Percentiles rank a stretch among this genome's conserved stretches.
These are phyloP conservation scores for Plenodomus biglobosus DNA, from an alignment of 2,329 filamentous ascomycete genomes.

Conservation along the genomic window DNA sequence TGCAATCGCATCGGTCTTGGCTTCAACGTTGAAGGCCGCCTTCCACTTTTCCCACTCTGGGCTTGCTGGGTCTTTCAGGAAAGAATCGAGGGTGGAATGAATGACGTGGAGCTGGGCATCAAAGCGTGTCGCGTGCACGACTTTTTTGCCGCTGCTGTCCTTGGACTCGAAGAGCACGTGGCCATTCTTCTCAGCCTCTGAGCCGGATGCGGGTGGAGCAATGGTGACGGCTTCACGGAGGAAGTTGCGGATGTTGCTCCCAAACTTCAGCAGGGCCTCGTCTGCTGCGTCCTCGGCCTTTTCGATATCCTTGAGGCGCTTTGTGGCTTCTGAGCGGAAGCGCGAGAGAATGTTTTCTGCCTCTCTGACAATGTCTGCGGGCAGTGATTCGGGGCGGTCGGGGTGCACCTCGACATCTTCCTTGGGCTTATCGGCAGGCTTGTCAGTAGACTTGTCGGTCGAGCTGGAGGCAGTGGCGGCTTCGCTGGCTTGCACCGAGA, in stretches of 20 bases:
- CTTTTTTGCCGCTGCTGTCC: slow-evolving; percentile 82
- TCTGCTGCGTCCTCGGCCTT: slow-evolving; percentile 93
- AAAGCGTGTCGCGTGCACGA: slow-evolving; percentile 91
- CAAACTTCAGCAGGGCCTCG: slow-evolving; percentile 89
- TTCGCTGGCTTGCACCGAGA: slow-evolving; percentile 58
- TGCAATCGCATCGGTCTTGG: slow-evolving; percentile 81
- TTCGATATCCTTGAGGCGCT: slow-evolving; percentile 84
- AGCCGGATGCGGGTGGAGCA: slow-evolving; percentile 64
- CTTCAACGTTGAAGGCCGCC: slow-evolving; percentile 73
- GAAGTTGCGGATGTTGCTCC: slow-evolving; percentile 85
- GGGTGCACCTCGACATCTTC: slow-evolving; percentile 36
- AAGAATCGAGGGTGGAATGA: slow-evolving; percentile 77
- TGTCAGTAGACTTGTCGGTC: slow-evolving; percentile 16
- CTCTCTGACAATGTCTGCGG: slow-evolving; percentile 56
- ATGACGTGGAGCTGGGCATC: slow-evolving; percentile 96
- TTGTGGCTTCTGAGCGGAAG: slow-evolving; percentile 74
- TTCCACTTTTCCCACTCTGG: slow-evolving; percentile 75
- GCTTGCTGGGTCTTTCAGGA: slow-evolving; percentile 76
- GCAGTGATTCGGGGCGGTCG: slow-evolving; percentile 49
- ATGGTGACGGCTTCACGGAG: slow-evolving; percentile 88
- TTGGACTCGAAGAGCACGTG: slow-evolving; percentile 90
- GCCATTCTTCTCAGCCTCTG: slow-evolving; percentile 48
- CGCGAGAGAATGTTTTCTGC: slow-evolving; percentile 71
- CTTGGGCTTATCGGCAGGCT: slow-evolving; percentile 9
- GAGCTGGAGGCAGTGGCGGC: slow-evolving; percentile 18